These are phyloP conservation scores for Handroanthus guayacan DNA, from an alignment of 257 asterid genomes.

Conservation along the genomic window DNA sequence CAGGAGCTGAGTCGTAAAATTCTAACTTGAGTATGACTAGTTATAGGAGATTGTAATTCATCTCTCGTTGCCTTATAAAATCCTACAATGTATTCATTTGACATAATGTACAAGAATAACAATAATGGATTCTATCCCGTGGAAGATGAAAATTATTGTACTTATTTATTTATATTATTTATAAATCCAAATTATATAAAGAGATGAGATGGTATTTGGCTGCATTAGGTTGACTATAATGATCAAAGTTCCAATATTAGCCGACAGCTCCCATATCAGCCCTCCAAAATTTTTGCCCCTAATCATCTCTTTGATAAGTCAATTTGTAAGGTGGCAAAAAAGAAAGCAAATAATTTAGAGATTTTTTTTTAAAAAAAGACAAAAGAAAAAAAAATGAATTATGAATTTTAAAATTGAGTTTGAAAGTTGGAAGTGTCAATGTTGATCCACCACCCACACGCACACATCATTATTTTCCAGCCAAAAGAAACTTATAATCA, in stretches of 20 bases:
- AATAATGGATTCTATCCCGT: too few species aligned
- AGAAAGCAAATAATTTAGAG: neutral
- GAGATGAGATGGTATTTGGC: slow-evolving; percentile 13
- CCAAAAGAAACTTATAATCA: slow-evolving; percentile 43
- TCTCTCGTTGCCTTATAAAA: too few species aligned
- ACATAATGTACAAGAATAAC: too few species aligned
- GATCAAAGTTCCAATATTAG: slow-evolving; percentile 15
- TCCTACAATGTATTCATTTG: too few species aligned
- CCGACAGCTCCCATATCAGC: slow-evolving; percentile 42
- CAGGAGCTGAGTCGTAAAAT: too few species aligned
- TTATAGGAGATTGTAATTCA: too few species aligned
- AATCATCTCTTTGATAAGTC: slow-evolving; percentile 34
- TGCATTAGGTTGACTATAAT: slow-evolving; percentile 9
- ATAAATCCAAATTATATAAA: too few species aligned
- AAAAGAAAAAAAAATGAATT: neutral
- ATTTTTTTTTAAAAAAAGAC: neutral
- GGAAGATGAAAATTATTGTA: too few species aligned
- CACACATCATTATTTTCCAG: neutral
- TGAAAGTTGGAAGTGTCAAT: neutral
- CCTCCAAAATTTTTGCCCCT: slow-evolving; percentile 30
- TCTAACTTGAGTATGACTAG: too few species aligned
- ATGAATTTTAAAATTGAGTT: neutral
- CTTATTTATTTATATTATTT: too few species aligned
- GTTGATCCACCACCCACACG: slow-evolving; percentile 4
- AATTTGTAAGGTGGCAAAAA: slow-evolving; percentile 21